Conservation (phyloP, 257 asterid species). For the Forsythia viridissima region DNA sequence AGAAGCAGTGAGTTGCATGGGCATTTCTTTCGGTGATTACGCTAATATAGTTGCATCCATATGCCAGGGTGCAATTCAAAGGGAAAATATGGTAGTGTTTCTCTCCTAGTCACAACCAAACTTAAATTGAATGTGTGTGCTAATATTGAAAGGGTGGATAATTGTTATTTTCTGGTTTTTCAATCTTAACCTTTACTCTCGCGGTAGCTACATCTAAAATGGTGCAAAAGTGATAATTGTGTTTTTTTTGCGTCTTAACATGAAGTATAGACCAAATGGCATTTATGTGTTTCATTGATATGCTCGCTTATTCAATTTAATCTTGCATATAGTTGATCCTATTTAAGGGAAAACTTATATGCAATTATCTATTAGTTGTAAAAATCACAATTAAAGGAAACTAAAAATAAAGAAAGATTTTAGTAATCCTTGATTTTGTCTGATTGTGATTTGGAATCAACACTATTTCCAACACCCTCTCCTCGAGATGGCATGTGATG, state of each 20-base stretch:
- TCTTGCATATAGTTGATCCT: background rate
- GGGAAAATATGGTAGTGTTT: conserved; percentile 25
- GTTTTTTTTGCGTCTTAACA: background rate
- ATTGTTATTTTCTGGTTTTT: background rate
- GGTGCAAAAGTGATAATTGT: background rate
- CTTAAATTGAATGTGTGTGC: background rate
- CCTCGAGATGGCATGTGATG: background rate
- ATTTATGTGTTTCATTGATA: background rate
- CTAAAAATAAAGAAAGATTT: background rate
- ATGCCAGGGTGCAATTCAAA: conserved; percentile 28
- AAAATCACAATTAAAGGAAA: background rate
- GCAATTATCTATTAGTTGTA: background rate
- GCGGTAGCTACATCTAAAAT: background rate
- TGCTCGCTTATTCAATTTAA: background rate
- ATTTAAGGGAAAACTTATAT: background rate
- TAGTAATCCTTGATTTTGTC: background rate
- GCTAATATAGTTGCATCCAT: conserved; percentile 26
- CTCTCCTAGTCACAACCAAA: background rate
- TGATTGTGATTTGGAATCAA: background rate
- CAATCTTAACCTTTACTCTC: background rate
- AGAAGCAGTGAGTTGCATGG: conserved; percentile 29
- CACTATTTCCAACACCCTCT: background rate
- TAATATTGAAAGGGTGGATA: background rate
- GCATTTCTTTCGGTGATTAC: conserved; percentile 25
- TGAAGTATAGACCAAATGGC: background rate